Evolutionary conservation across 768 basidiomycete species (phyloP), one percentile per base, ranked within the genome.

Genomic region (Pleurotus eryngii): DNA sequence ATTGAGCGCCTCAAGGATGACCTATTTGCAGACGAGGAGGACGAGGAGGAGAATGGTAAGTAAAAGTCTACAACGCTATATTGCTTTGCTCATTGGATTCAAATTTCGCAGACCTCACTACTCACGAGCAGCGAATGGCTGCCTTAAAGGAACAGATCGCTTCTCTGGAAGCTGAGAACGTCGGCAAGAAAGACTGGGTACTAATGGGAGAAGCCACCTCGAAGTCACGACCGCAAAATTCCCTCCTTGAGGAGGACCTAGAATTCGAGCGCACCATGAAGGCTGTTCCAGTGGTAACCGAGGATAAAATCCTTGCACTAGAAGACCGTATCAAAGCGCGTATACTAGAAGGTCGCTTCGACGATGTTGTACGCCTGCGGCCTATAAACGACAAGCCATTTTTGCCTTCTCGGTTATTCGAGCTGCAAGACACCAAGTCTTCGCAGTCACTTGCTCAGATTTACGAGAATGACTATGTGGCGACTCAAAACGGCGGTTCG

Each of bases 241-340:
- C 91, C 7, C 77, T 98, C 17, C 80, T 99, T 11, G 92, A 92
- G 69, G 91, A 98, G 68, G 92, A 97, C 70, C 81, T 99, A 27
- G 96, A 98, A 57, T 98, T 95, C 61, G 97, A 98, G 59, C 87
- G 93, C 26, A 84, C 87, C 20, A 84, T 87, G 75, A 96, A 94
- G 71, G 80, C 86, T 17, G 87, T 88, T 0, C 97, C 96, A 14
- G 80, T 92, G 46, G 83, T 97, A 56, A 98, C 97, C 1, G 94
- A 98, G 68, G 91, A 94, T 66, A 78, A 75, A 27, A 91, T 97
- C 5, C 81, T 83, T 55, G 77, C 78, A 17, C 77, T 99, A 18
- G 96, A 98, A 73, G 94, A 92, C 51, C 80, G 84, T 56, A 98
- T 99, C 72, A 98, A 95, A 71, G 79, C 84, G 5, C 80, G 96